Evolutionary conservation across 2,329 filamentous ascomycete genomes (phyloP), one percentile per base, ranked within the genome.

Genomic region (Fusarium secorum): DNA sequence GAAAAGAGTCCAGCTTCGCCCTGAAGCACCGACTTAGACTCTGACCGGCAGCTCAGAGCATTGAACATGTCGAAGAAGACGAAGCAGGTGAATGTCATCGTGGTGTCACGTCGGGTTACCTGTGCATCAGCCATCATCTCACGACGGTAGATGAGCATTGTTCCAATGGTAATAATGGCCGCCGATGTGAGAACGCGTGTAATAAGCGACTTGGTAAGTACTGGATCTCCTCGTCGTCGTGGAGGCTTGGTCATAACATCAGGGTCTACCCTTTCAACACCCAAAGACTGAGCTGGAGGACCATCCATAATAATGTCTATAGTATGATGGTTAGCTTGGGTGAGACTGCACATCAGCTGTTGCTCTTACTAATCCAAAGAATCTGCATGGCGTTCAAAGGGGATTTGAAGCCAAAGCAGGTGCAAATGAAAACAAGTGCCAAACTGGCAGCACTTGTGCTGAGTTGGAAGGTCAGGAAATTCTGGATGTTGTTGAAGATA

Each of bases 61-160:
- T 99, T 98, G 86, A 98, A 98, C 96, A 99, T 99, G 85, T 99
- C 96, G 81, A 98, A 99, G 58, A 99, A 88, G 48, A 99, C 96
- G 78, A 99, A 99, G 82, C 95, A 97, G 10, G 96, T 99, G 79
- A 99, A 99, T 0, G 96, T 98, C 93, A 99, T 98, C 71, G 96
- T 99, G 4, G 96, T 99, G 82, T 99, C 96, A 74, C 97, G 94
- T 53, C 93, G 93, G 2, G 91, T 97, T 64, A 98, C 93, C 64
- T 91, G 85, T 60, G 93, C 91, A 78, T 97, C 94, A 28, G 89
- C 87, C 52, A 91, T 85, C 93, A 99, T 98, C 83, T 98, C 95
- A 78, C 90, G 92, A 73, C 93, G 90, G 83, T 99, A 99, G 59
- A 97, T 93, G 44, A 91, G 86, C 82, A 99, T 91, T 0, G 96